Conservation (phyloP, 768 basidiomycete species). For the Kwoniella newhampshirensis region DNA sequence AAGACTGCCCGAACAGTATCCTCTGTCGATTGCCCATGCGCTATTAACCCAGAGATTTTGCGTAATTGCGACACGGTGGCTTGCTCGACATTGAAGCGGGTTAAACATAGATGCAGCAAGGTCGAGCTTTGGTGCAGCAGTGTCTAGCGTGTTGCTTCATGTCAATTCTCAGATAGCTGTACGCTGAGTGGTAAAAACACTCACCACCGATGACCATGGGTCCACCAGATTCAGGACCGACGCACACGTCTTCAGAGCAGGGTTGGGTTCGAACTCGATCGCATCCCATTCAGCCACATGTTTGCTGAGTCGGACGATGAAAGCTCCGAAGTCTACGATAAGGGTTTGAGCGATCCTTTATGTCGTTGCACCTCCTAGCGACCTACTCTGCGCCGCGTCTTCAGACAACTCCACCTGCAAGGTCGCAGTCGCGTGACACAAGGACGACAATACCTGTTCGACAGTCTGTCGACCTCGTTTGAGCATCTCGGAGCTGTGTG, state of each 20-base stretch:
- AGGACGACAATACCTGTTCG: constrained; percentile 21
- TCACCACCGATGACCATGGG: constrained; percentile 1
- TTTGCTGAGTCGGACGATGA: constrained; percentile 31
- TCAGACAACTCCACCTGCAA: constrained; percentile 22
- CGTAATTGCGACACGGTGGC: constrained; percentile 11
- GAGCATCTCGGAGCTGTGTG: constrained; percentile 27
- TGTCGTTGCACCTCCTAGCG: too few species aligned
- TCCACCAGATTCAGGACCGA: constrained; percentile 12
- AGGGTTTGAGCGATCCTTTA: background rate
- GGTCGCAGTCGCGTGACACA: constrained; percentile 12
- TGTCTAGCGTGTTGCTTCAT: constrained; percentile 5
- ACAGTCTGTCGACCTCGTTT: constrained; percentile 30
- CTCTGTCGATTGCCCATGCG: constrained; percentile 12
- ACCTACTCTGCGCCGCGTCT: constrained; percentile 25
- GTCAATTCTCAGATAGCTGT: background rate
- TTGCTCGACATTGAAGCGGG: constrained; percentile 28
- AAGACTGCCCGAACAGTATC: constrained; percentile 30
- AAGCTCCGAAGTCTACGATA: constrained; percentile 22
- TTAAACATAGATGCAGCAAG: constrained; percentile 26
- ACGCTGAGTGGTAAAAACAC: background rate
- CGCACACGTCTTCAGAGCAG: constrained; percentile 18
- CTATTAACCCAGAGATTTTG: constrained; percentile 10
- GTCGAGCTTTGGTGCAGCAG: constrained; percentile 38
- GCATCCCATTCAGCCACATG: constrained; percentile 40
- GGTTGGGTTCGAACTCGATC: constrained; percentile 32